Evolutionary conservation across 1,284 basidiomycete species (phyloP).

Genomic region (Trametes pubescens): DNA sequence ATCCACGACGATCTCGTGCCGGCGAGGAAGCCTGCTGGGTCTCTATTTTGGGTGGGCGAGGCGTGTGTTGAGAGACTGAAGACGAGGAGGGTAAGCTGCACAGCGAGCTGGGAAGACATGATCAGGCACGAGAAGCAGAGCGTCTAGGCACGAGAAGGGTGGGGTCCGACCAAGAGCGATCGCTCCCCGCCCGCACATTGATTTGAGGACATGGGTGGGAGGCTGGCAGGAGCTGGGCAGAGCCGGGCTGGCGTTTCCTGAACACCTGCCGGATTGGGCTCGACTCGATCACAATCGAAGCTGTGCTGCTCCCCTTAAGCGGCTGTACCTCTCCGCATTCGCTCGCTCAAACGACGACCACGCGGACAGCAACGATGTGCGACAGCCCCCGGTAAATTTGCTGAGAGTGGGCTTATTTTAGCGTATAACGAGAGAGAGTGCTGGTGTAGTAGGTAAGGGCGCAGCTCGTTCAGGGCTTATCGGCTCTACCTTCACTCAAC

Average conservation of each 20-base stretch:
- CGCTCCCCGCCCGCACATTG: background rate
- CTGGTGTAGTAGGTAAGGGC: background rate
- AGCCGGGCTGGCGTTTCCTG: constrained; percentile 19
- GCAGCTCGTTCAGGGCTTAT: background rate
- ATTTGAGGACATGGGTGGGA: background rate
- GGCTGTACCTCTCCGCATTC: background rate
- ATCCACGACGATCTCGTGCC: background rate
- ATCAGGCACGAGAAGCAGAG: constrained; percentile 13
- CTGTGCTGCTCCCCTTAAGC: constrained; percentile 13
- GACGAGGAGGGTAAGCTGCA: constrained; percentile 11
- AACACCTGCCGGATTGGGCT: constrained; percentile 19
- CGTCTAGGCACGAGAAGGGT: constrained; percentile 23
- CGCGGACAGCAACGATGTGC: background rate
- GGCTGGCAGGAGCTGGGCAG: constrained; percentile 9
- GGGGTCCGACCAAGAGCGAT: constrained; percentile 1
- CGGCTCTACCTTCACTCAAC: constrained; percentile 10
- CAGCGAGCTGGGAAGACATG: constrained; percentile 5
- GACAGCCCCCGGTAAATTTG: background rate
- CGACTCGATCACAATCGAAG: constrained; percentile 20
- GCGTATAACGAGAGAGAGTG: background rate
- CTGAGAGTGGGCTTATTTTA: background rate
- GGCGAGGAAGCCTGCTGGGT: background rate
- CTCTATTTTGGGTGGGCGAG: constrained; percentile 1
- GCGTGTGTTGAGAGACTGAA: constrained; percentile 15
- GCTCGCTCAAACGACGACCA: background rate